Base-by-base conservation (phyloP, 345 rosid species). In the Corymbia maculata region DNA sequence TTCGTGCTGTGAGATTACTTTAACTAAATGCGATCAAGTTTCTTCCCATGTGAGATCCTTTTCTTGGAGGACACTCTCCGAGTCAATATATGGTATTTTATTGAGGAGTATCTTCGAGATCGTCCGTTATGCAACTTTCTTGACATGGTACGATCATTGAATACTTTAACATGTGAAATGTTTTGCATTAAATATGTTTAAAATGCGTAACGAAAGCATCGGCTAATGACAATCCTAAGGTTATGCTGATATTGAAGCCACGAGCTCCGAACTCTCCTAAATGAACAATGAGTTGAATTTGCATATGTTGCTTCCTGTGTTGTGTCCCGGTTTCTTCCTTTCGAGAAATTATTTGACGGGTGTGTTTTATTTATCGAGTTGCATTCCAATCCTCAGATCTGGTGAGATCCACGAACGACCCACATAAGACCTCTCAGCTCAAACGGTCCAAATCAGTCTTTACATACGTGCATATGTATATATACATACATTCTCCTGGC, bases 341-440 rank as follows among this genome's bases (percentile, higher is more conserved):
- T 36, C 19, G 49, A 26, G 47, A 11, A 19, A 75, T 11, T 11
- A 42, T 36, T 75, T 75, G 84, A 75, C 4, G 2, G 42, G 28
- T 6, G 28, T 21, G 49, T 42, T 19, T 11, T 11, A 21, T 9
- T 7, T 3, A 19, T 8, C 10, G 26, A 75, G 14, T 5, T 42
- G 13, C 36, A 75, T 9, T 75, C 49, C 3, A 0, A 75, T 42
- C 45, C 8, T 42, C 49, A 75, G 1, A 36, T 36, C 1, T 75
- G 5, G 4, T 19, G 49, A 75, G 4, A 42, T 75, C 45, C 82
- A 75, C 1, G 8, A 36, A 21, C 1, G 7, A 36, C 11, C 49
- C 49, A 36, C 8, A 42, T 5, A 2, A 75, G 6, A 19, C 5
- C 4, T 75, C 5, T 24, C 2, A 0, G 19, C 1, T 9, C 45